A percentile compares a stretch with the other conserved stretches of the same genome.
phyloP scores from a whole-genome alignment of 305 asterid species.

The Ajuga reptans region DNA sequence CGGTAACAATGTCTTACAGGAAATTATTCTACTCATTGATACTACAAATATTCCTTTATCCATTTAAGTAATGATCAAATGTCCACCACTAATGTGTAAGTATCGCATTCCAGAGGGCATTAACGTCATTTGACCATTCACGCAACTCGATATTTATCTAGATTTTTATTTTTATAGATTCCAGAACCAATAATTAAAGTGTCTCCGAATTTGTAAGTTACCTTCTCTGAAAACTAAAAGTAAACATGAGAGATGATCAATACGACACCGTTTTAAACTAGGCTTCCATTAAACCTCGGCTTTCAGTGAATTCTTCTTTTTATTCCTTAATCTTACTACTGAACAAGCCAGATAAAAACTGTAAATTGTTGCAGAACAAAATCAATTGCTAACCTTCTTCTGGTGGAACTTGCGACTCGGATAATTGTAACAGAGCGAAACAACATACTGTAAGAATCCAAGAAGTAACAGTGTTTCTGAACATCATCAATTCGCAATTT shows the following conservation, averaged over 20 bases:
- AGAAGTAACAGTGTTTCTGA: constrained; percentile 9
- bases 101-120: too few relatives aligned
- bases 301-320: too few relatives aligned
- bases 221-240: background rate
- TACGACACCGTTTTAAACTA: background rate
- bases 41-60: too few relatives aligned
- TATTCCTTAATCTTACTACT: too few relatives aligned
- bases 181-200: background rate
- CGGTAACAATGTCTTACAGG: too few relatives aligned
- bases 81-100: too few relatives aligned
- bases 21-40: too few relatives aligned
- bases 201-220: background rate
- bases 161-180: too few relatives aligned
- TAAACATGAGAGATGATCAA: background rate
- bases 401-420: constrained; percentile 34
- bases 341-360: background rate
- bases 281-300: too few relatives aligned
- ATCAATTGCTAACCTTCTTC: constrained; percentile 32
- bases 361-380: background rate
- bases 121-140: too few relatives aligned
- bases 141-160: too few relatives aligned
- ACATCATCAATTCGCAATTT: constrained; percentile 20
- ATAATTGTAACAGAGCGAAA: constrained; percentile 20
- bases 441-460: constrained; percentile 23
- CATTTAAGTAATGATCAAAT: too few relatives aligned